A percentile compares a stretch with the other conserved stretches of the same genome.
phyloP scores from a whole-genome alignment of 331 rosid genomes.

The Dryas integrifolia region DNA sequence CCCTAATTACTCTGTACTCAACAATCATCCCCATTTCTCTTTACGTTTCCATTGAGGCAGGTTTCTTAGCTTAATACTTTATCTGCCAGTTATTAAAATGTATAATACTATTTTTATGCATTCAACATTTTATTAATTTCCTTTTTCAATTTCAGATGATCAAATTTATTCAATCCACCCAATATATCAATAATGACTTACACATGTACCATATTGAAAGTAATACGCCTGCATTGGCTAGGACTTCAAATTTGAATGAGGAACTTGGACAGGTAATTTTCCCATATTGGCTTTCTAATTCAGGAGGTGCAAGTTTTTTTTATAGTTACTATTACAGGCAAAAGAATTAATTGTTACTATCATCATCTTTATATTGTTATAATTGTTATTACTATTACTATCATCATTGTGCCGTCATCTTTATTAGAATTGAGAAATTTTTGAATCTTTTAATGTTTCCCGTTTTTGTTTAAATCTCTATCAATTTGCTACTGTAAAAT shows the following conservation, averaged over 20 bases:
- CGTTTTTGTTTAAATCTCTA: conserved; percentile 11
- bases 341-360: not conserved
- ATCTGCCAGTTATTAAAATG: conserved; percentile 18
- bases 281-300: not conserved
- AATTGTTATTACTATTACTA: not conserved
- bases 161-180: conserved; percentile 91
- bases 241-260: conserved; percentile 96
- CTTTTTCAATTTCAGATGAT: conserved; percentile 66
- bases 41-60: conserved; percentile 94
- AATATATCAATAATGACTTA: conserved; percentile 90
- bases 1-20: conserved; percentile 86
- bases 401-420: no score
- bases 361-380: not conserved
- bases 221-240: conserved; percentile 93
- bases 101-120: conserved; percentile 11
- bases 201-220: conserved; percentile 81
- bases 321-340: not conserved
- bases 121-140: conserved; percentile 23
- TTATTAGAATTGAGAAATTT: not conserved
- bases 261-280: conserved; percentile 91
- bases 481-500: conserved; percentile 11
- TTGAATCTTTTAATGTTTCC: not conserved
- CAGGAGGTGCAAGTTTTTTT: not conserved
- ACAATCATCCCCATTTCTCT: conserved; percentile 95
- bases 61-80: conserved; percentile 28